phyloP scores from a whole-genome alignment of 2,329 filamentous ascomycete genomes.

The Fusarium keratoplasticum region DNA sequence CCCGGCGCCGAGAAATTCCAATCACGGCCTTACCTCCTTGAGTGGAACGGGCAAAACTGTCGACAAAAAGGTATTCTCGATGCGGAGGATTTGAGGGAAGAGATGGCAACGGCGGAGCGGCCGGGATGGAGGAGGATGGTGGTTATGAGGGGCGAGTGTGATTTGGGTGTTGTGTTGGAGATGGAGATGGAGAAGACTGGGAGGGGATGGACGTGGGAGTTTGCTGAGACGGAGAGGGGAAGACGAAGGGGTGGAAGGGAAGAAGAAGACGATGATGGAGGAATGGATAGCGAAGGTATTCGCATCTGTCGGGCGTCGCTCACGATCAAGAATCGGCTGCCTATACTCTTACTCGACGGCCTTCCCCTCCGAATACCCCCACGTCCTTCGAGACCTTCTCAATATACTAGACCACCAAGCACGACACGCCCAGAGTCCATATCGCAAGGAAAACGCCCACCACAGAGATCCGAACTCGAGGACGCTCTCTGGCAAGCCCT shows the following conservation, averaged over 20 bases:
- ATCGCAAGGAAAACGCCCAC: background rate
- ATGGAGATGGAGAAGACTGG: conserved; percentile 31
- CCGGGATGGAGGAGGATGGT: conserved; percentile 37
- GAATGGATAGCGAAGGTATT: conserved; percentile 24
- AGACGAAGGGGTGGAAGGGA: background rate
- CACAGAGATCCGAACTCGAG: conserved; percentile 33
- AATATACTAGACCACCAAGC: conserved; percentile 8
- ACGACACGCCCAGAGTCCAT: background rate
- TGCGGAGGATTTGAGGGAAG: conserved; percentile 32
- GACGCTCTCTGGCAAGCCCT: conserved; percentile 35
- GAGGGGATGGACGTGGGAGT: conserved; percentile 41
- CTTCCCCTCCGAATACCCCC: conserved; percentile 19
- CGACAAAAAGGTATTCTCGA: conserved; percentile 31
- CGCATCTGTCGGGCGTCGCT: conserved; percentile 40
- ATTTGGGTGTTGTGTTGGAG: conserved; percentile 29
- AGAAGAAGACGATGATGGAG: background rate
- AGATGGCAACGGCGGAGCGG: conserved; percentile 29
- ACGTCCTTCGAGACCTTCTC: conserved; percentile 8
- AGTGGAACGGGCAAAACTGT: conserved; percentile 38
- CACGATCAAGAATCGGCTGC: conserved; percentile 31
- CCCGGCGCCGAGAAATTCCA: conserved; percentile 4
- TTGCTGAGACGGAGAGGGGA: conserved; percentile 31
- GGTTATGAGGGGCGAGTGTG: conserved; percentile 39
- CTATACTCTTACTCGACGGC: conserved; percentile 40
- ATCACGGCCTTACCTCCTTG: conserved; percentile 39